Conservation (phyloP, 2,329 filamentous ascomycete genomes). For the Anisogramma anomala region DNA sequence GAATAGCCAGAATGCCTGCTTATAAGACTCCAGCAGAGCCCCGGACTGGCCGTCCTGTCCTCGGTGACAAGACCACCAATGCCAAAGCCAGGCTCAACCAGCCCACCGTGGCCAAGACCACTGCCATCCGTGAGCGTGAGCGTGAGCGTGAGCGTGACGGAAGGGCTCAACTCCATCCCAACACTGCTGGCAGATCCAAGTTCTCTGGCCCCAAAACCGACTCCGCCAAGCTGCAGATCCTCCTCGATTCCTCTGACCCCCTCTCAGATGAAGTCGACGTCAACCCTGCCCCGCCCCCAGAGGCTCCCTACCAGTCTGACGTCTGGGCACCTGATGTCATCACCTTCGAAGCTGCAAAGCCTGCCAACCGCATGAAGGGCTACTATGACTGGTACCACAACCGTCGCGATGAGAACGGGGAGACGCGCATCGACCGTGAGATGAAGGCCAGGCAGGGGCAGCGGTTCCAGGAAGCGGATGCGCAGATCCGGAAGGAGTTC, state of each 20-base stretch:
- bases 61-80: slow-evolving; percentile 95
- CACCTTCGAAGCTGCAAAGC: slow-evolving; percentile 46
- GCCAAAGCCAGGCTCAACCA: slow-evolving; percentile 64
- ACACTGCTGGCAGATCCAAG: slow-evolving; percentile 47
- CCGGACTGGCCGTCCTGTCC: slow-evolving; percentile 57
- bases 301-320: slow-evolving; percentile 58
- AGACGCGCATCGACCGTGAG: slow-evolving; percentile 50
- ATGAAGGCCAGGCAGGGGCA: slow-evolving; percentile 41
- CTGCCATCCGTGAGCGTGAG: no score
- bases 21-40: slow-evolving; percentile 34
- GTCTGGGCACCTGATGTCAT: slow-evolving; percentile 48
- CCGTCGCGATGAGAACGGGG: slow-evolving; percentile 56
- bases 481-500: slow-evolving; percentile 55
- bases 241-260: slow-evolving; percentile 37
- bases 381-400: slow-evolving; percentile 51
- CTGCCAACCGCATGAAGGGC: slow-evolving; percentile 47
- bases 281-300: slow-evolving; percentile 18
- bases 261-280: slow-evolving; percentile 36
- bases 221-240: slow-evolving; percentile 50
- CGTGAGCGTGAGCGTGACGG: slow-evolving; percentile 45
- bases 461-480: slow-evolving; percentile 47
- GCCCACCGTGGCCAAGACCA: slow-evolving; percentile 48
- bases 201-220: slow-evolving; percentile 41
- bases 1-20: slow-evolving; percentile 3
- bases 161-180: slow-evolving; percentile 50